phyloP scores from a whole-genome alignment of 306 rosid genomes.

The Bauhinia variegata region DNA sequence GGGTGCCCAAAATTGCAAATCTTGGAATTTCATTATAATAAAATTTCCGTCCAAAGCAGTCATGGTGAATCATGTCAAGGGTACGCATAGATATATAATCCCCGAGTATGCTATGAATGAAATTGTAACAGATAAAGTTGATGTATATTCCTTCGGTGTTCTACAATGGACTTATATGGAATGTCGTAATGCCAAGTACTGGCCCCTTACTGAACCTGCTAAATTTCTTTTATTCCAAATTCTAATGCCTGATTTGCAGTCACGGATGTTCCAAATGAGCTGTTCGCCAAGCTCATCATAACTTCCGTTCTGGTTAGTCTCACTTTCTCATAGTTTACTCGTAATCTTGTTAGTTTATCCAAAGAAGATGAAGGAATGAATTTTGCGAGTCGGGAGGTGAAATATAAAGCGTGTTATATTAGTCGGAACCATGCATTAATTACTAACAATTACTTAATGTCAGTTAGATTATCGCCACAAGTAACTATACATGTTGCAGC shows the following conservation, averaged over 20 bases:
- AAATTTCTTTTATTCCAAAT: constrained; percentile 43
- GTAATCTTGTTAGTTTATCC: not conserved
- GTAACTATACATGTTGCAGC: too few relatives aligned
- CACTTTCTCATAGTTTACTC: not conserved
- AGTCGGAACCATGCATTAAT: not conserved
- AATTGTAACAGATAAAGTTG: too few relatives aligned
- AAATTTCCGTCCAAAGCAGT: not conserved
- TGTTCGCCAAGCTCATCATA: constrained; percentile 95
- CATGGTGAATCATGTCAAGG: accelerated
- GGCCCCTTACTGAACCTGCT: constrained; percentile 74
- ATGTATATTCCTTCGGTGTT: too few relatives aligned
- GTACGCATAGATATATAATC: not conserved
- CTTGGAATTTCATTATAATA: not conserved
- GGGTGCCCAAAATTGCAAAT: not conserved
- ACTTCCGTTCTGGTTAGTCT: constrained; percentile 66
- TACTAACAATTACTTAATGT: too few relatives aligned
- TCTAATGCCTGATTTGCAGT: constrained; percentile 47
- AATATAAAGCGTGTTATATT: not conserved
- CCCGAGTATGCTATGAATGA: not conserved
- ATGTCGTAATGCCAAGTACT: too few relatives aligned
- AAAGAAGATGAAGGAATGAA: not conserved
- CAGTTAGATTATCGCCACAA: too few relatives aligned
- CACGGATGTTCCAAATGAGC: constrained; percentile 78
- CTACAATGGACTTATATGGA: too few relatives aligned
- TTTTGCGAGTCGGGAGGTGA: constrained; percentile 20